phyloP scores from a whole-genome alignment of 2,329 filamentous ascomycete species.

The Scedosporium dehoogii region DNA sequence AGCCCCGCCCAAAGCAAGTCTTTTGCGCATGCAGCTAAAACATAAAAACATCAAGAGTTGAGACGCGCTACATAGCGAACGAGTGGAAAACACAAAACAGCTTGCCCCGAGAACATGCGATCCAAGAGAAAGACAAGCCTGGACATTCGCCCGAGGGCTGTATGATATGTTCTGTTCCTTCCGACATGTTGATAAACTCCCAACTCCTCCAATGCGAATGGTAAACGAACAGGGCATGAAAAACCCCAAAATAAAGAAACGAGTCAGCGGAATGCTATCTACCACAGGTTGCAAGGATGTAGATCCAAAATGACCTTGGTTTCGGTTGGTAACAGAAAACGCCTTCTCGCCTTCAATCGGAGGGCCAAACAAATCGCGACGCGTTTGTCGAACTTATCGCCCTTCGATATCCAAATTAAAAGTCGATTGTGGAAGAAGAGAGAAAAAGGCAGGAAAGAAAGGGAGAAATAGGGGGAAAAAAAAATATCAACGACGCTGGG shows the following conservation, averaged over 20 bases:
- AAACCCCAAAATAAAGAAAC: not conserved
- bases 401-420: too few species aligned
- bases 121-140: not conserved
- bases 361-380: too few species aligned
- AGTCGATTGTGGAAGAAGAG: not conserved
- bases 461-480: not conserved
- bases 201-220: not conserved
- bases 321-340: too few species aligned
- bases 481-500: conserved; percentile 10
- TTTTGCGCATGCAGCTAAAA: not conserved
- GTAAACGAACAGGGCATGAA: not conserved
- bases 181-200: not conserved
- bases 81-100: too few species aligned
- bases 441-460: not conserved
- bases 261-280: not conserved
- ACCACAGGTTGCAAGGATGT: not conserved
- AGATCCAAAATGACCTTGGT: not conserved
- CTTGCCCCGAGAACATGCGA: too few species aligned
- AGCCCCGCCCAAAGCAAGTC: not conserved
- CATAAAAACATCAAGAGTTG: not conserved
- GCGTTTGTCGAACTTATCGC: too few species aligned
- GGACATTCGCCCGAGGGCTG: too few species aligned
- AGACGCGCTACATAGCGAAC: too few species aligned
- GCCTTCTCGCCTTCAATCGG: too few species aligned
- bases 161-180: not conserved